Evolutionary conservation across 1,284 basidiomycete genomes (phyloP).

Genomic region (Rhodotorula sp.): DNA sequence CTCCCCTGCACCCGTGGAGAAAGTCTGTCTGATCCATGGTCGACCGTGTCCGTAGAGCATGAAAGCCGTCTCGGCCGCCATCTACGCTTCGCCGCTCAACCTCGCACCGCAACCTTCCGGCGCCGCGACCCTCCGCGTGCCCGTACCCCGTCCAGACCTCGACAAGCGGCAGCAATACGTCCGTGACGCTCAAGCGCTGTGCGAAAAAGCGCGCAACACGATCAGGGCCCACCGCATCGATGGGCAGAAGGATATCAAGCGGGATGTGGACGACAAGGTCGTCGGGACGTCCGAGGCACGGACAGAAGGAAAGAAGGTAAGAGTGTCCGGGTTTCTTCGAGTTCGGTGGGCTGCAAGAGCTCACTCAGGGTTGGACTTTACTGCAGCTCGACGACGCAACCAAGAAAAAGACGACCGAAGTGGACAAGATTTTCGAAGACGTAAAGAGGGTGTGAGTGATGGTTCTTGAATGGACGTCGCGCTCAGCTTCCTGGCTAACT

Average conservation of each 20-base stretch:
- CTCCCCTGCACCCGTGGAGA: not conserved
- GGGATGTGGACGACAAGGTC: conserved; percentile 38
- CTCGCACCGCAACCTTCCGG: conserved; percentile 32
- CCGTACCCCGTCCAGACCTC: conserved; percentile 30
- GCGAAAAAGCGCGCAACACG: conserved; percentile 41
- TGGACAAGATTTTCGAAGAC: conserved; percentile 43
- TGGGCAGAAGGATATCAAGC: conserved; percentile 46
- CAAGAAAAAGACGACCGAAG: conserved; percentile 44
- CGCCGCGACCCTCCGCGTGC: conserved; percentile 29
- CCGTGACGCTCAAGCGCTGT: conserved; percentile 40
- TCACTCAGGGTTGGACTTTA: not conserved
- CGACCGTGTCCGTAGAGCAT: conserved; percentile 7
- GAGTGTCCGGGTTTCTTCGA: not conserved
- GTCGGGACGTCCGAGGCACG: conserved; percentile 40
- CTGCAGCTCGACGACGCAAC: conserved; percentile 43
- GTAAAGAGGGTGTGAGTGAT: conserved; percentile 41
- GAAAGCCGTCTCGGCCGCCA: conserved; percentile 35
- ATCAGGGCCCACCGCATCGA: conserved; percentile 38
- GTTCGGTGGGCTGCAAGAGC: accelerated
- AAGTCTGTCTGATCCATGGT: not conserved
- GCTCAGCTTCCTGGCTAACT: not conserved
- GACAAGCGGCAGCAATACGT: conserved; percentile 36
- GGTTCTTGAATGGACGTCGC: no score
- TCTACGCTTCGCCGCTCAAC: conserved; percentile 37
- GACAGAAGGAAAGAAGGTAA: conserved; percentile 39